phyloP scores from a whole-genome alignment of 169 alveolate genomes.

The Babesia gibsoni region DNA sequence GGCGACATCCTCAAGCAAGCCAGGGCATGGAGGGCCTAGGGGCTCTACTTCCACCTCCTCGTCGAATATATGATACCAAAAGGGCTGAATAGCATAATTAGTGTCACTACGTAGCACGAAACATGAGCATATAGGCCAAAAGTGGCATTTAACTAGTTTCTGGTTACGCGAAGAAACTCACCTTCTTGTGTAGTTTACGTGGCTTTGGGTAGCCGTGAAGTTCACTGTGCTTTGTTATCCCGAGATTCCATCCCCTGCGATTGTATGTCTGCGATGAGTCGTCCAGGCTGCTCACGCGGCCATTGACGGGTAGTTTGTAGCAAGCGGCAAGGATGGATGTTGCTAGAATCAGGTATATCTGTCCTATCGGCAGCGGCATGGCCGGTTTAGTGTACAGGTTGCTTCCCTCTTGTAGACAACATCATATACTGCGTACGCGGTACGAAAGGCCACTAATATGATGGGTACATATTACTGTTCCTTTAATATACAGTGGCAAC shows the following conservation, averaged over 20 bases:
- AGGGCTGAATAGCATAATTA: constrained; percentile 21
- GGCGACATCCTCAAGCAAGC: constrained; percentile 63
- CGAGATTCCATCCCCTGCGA: constrained; percentile 8
- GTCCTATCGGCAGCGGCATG: too few relatives aligned
- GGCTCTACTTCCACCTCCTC: constrained; percentile 58
- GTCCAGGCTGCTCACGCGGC: too few relatives aligned
- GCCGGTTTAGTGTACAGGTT: too few relatives aligned
- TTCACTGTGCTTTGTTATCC: constrained; percentile 14
- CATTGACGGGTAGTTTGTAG: too few relatives aligned
- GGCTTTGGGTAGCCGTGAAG: constrained; percentile 47
- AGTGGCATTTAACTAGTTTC: neutral
- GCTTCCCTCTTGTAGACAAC: too few relatives aligned
- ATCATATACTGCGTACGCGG: too few relatives aligned
- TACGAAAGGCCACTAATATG: too few relatives aligned
- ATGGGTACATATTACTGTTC: too few relatives aligned
- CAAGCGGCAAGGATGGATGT: too few relatives aligned
- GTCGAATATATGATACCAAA: constrained; percentile 49
- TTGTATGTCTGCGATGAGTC: too few relatives aligned
- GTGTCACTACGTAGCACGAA: neutral
- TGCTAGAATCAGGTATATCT: too few relatives aligned
- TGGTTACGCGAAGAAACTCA: neutral
- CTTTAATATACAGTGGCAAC: too few relatives aligned
- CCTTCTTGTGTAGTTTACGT: constrained; percentile 33
- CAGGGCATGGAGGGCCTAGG: constrained; percentile 24
- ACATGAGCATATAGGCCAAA: neutral